Evolutionary conservation across 1,139 yeast species (phyloP).

Genomic region (Saccharomyces hybrid): DNA sequence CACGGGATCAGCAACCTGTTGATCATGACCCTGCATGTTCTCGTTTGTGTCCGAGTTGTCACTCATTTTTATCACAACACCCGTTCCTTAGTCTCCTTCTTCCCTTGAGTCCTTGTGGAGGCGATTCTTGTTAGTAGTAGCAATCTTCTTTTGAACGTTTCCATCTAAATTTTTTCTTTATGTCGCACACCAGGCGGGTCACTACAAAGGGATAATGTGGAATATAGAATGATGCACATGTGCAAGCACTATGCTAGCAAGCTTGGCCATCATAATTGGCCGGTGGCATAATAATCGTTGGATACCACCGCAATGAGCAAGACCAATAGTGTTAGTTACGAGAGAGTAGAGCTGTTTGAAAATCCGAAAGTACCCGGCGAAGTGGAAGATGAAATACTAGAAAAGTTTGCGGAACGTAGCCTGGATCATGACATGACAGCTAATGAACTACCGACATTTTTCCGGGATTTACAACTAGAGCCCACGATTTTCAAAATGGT

Average conservation of each 20-base stretch:
- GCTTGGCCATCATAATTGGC: background rate
- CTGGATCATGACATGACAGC: slow-evolving; percentile 33
- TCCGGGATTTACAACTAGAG: slow-evolving; percentile 32
- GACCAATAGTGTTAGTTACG: slow-evolving; percentile 10
- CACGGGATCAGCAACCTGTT: background rate
- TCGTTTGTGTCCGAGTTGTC: background rate
- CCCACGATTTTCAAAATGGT: slow-evolving; percentile 19
- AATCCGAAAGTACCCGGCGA: slow-evolving; percentile 33
- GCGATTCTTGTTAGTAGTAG: background rate
- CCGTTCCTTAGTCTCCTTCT: background rate
- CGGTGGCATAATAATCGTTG: background rate
- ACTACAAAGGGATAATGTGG: background rate
- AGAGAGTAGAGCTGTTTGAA: slow-evolving; percentile 27
- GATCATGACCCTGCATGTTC: background rate
- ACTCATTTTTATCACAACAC: background rate
- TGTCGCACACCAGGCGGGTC: background rate
- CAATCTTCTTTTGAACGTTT: background rate
- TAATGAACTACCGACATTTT: slow-evolving; percentile 27
- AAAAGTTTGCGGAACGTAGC: slow-evolving; percentile 35
- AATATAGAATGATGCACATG: background rate
- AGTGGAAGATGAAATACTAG: slow-evolving; percentile 38
- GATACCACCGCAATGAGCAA: slow-evolving; percentile 4
- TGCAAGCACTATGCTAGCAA: too few species aligned
- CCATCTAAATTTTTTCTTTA: background rate
- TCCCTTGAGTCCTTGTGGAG: background rate